These are phyloP conservation scores for Naegleria gruberi DNA, from an alignment of 208 protist genomes.

Conservation along the genomic window DNA sequence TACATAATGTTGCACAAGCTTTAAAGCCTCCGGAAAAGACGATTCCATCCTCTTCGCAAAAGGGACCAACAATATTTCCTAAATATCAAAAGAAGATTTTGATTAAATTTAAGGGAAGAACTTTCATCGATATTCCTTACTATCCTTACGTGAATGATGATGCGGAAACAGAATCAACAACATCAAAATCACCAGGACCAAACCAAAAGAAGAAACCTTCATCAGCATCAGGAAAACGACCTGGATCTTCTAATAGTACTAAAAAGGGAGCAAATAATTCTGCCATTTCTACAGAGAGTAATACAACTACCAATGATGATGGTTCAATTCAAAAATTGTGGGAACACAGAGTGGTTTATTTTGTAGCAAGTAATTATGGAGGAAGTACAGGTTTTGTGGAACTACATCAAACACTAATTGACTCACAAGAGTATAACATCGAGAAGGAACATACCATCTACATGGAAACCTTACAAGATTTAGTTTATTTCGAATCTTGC, in stretches of 20 bases:
- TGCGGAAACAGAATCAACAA: neutral
- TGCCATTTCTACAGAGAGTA: neutral
- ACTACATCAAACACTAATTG: neutral
- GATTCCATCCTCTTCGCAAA: neutral
- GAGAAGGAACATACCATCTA: neutral
- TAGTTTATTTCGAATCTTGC: neutral
- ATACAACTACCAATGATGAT: neutral
- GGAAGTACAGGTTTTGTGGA: neutral
- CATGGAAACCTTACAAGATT: neutral
- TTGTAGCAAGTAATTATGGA: neutral
- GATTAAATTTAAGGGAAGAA: neutral
- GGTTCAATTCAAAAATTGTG: neutral
- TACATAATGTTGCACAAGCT: neutral
- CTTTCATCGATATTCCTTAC: neutral
- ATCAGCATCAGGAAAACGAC: neutral
- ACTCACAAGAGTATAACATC: neutral
- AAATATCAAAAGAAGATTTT: neutral
- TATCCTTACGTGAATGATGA: neutral
- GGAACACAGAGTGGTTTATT: neutral
- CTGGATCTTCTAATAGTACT: neutral
- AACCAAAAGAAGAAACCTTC: neutral
- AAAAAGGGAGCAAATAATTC: neutral
- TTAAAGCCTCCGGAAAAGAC: neutral
- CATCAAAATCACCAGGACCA: neutral
- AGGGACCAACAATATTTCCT: neutral